Conservation (phyloP, 495 filamentous ascomycete genomes). For the Pseudoneurospora amorphoporcata region DNA sequence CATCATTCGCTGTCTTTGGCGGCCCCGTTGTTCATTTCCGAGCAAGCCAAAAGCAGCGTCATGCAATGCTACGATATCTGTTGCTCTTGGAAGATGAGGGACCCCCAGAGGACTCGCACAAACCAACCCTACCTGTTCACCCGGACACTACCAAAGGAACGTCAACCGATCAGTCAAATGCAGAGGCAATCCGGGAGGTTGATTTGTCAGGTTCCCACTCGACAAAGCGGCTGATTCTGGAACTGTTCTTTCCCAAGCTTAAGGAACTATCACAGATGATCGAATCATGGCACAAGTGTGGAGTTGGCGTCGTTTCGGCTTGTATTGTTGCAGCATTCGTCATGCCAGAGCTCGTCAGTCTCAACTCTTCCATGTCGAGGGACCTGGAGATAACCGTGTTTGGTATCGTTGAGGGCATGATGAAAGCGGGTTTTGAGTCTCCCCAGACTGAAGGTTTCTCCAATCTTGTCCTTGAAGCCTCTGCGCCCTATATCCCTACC, state of each 20-base stretch:
- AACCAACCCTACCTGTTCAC: neutral
- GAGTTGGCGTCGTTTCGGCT: conserved; percentile 32
- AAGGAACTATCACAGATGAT: conserved; percentile 30
- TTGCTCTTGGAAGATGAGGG: conserved; percentile 25
- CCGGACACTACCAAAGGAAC: neutral
- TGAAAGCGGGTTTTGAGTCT: conserved; percentile 24
- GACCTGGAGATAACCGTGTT: conserved; percentile 29
- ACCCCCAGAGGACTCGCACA: neutral
- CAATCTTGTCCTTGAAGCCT: conserved; percentile 23
- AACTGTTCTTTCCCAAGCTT: conserved; percentile 38
- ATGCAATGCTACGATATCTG: conserved; percentile 28
- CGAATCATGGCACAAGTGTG: conserved; percentile 33
- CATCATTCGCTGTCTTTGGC: conserved; percentile 24
- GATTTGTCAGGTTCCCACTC: conserved; percentile 31
- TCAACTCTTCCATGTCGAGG: conserved; percentile 29
- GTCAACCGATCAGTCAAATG: neutral
- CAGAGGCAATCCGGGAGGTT: conserved; percentile 5
- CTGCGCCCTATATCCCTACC: conserved; percentile 29
- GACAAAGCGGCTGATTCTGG: conserved; percentile 36
- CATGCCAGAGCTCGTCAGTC: conserved; percentile 30
- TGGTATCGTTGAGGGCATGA: conserved; percentile 19
- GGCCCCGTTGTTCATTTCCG: conserved; percentile 27
- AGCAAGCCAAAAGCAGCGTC: conserved; percentile 15
- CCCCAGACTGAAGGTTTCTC: conserved; percentile 25
- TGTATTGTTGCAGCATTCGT: conserved; percentile 31